Evolutionary conservation across 148 eudicot genomes (phyloP).

Genomic region (Amaranthus palmeri): DNA sequence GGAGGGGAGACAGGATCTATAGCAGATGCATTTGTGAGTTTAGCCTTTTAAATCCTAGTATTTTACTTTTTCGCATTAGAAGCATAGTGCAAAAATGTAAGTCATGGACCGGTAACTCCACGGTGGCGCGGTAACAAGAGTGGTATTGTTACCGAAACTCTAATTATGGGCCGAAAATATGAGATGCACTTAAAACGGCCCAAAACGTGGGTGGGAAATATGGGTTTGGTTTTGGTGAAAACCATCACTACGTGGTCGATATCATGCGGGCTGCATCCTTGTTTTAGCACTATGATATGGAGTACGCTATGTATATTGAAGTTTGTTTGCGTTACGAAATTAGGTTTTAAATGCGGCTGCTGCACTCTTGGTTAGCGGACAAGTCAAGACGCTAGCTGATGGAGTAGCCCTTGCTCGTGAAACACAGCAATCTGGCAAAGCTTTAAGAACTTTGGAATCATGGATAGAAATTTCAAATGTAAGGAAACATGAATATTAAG

Average conservation of each 20-base stretch:
- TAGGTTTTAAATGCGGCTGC: slow-evolving; percentile 93
- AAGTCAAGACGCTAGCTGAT: slow-evolving; percentile 51
- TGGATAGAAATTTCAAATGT: slow-evolving; percentile 73
- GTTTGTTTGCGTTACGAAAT: slow-evolving; percentile 1
- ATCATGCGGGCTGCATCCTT: background rate
- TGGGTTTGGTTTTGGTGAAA: no score
- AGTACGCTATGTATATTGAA: background rate
- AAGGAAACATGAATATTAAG: slow-evolving; percentile 16
- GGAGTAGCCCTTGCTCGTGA: slow-evolving; percentile 85
- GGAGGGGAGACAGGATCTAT: slow-evolving; percentile 78
- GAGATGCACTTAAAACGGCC: no score
- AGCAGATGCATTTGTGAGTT: slow-evolving; percentile 89
- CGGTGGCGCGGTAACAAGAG: no score
- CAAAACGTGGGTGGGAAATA: no score
- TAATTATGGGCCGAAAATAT: no score
- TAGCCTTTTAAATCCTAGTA: background rate
- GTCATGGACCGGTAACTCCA: no score
- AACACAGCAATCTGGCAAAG: slow-evolving; percentile 69
- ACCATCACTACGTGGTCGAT: no score
- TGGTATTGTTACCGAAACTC: no score
- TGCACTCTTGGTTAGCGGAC: slow-evolving; percentile 76
- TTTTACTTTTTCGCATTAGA: no score
- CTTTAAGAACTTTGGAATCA: slow-evolving; percentile 63
- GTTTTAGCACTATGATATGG: background rate
- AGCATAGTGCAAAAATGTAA: no score